These are phyloP conservation scores for Schizochytrium sp. DNA, from an alignment of 108 stramenopile species.

Conservation along the genomic window DNA sequence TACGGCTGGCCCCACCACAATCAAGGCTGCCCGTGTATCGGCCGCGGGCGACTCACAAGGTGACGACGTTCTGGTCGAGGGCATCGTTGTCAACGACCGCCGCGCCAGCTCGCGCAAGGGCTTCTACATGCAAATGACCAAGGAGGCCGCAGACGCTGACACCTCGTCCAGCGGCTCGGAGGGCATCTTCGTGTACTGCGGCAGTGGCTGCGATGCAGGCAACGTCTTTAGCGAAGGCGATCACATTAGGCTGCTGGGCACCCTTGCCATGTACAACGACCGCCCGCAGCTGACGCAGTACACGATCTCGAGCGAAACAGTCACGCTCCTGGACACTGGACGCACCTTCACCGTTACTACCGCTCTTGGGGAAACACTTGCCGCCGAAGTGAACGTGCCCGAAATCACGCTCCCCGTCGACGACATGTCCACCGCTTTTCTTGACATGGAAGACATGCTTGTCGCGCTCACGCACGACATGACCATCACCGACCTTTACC, in stretches of 20 bases:
- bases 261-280: not conserved
- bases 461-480: not conserved
- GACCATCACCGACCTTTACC: not conserved
- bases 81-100: not conserved
- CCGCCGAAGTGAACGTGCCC: not conserved
- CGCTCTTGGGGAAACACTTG: not conserved
- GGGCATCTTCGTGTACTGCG: slow-evolving; percentile 1
- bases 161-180: not conserved
- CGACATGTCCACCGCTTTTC: not conserved
- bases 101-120: not conserved
- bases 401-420: not conserved
- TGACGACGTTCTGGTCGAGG: not conserved
- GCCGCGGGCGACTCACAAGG: not conserved
- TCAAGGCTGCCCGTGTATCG: not conserved
- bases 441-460: not conserved
- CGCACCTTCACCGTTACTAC: not conserved
- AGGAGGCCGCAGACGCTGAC: not conserved
- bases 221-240: not conserved
- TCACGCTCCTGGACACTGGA: not conserved
- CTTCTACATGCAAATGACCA: slow-evolving; percentile 7
- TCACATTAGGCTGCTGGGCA: not conserved
- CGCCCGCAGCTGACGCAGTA: not conserved
- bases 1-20: not conserved
- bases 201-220: not conserved
- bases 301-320: not conserved